Percentiles rank a stretch among this genome's conserved stretches.
Evolutionary conservation across 768 basidiomycete genomes (phyloP).

Genomic region (Lentinula sp.): DNA sequence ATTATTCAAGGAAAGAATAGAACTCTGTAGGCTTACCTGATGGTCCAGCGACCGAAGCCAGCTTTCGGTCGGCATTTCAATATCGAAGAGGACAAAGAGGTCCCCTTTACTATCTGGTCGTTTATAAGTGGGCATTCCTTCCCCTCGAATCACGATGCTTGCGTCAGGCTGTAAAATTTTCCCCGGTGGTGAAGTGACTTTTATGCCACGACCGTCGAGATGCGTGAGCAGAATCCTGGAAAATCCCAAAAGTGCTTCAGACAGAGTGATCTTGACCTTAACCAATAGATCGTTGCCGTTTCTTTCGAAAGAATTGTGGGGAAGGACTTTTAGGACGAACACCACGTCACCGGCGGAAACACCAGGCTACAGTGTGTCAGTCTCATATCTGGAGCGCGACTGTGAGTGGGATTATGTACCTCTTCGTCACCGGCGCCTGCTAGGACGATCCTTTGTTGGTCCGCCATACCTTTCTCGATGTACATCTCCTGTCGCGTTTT

Average conservation of each 20-base stretch:
- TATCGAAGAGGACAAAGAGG: slow-evolving; percentile 72
- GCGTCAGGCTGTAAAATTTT: slow-evolving; percentile 73
- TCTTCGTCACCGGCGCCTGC: slow-evolving; percentile 90
- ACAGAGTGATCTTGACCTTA: slow-evolving; percentile 79
- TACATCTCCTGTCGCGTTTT: slow-evolving; percentile 86
- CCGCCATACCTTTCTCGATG: slow-evolving; percentile 82
- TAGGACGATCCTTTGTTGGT: slow-evolving; percentile 80
- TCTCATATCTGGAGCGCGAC: slow-evolving; percentile 2
- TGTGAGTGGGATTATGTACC: slow-evolving; percentile 33
- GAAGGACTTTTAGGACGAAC: slow-evolving; percentile 63
- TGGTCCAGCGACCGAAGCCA: slow-evolving; percentile 70
- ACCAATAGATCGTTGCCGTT: slow-evolving; percentile 78
- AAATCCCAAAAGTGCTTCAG: slow-evolving; percentile 94
- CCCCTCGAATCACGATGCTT: slow-evolving; percentile 69
- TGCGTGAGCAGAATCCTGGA: slow-evolving; percentile 86
- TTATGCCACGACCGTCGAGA: slow-evolving; percentile 89
- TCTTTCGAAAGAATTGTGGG: slow-evolving; percentile 80
- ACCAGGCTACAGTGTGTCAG: slow-evolving; percentile 58
- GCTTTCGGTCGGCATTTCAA: slow-evolving; percentile 81
- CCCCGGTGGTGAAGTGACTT: slow-evolving; percentile 65
- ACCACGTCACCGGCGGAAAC: slow-evolving; percentile 87
- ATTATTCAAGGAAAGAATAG: background rate
- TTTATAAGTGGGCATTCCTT: slow-evolving; percentile 86
- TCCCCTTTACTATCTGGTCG: slow-evolving; percentile 67
- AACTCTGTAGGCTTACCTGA: slow-evolving; percentile 33